A percentile compares a stretch with the other conserved stretches of the same genome.
phyloP scores from a whole-genome alignment of 148 eudicot genomes.

The Fagopyrum esculentum region DNA sequence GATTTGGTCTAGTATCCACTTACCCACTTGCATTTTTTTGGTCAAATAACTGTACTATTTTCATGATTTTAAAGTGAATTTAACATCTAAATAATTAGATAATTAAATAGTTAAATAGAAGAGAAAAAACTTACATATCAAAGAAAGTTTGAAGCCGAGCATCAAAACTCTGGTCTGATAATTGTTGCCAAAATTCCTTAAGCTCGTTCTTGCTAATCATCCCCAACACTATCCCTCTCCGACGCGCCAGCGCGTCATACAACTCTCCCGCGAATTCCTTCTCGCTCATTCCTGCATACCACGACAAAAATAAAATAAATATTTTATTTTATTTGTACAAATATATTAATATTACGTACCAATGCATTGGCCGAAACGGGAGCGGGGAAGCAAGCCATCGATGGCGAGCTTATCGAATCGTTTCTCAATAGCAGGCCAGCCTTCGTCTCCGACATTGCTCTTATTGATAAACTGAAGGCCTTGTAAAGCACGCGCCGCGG shows the following conservation, averaged over 20 bases:
- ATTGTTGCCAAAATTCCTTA: conserved; percentile 45
- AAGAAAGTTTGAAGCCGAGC: conserved; percentile 55
- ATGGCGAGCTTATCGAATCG: conserved; percentile 28
- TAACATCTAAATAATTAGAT: too few species aligned
- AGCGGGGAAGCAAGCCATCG: conserved; percentile 31
- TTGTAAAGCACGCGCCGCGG: conserved; percentile 36
- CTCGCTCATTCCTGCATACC: conserved; percentile 40
- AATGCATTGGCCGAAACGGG: conserved; percentile 48
- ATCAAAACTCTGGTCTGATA: conserved; percentile 46
- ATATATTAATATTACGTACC: conserved; percentile 17
- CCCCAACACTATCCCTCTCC: conserved; percentile 29
- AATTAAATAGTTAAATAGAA: too few species aligned
- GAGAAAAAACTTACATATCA: conserved; percentile 33
- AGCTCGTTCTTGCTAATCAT: conserved; percentile 34
- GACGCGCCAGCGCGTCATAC: conserved; percentile 45
- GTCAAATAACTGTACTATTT: too few species aligned
- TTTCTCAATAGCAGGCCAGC: conserved; percentile 33
- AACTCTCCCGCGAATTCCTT: conserved; percentile 44
- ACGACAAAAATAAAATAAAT: background rate
- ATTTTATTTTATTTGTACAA: background rate
- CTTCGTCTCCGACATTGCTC: conserved; percentile 33
- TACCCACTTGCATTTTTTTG: too few species aligned
- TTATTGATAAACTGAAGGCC: conserved; percentile 44
- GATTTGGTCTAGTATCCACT: too few species aligned
- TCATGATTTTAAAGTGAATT: too few species aligned